These are phyloP conservation scores for Serendipita sp. DNA, from an alignment of 768 basidiomycete species.

Conservation along the genomic window DNA sequence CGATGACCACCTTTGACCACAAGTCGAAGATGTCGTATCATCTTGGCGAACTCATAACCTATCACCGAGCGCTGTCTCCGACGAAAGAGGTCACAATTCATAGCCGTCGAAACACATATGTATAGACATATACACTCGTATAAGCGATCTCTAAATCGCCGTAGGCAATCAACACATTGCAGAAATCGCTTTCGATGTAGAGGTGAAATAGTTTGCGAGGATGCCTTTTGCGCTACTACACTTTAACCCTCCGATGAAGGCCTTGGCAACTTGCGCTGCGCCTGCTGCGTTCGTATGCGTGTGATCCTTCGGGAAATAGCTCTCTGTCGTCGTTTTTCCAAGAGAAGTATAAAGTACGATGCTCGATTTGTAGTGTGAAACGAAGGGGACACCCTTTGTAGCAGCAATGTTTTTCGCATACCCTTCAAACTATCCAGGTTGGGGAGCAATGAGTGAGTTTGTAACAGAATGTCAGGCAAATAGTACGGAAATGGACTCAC, in stretches of 20 bases:
- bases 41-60: too few relatives aligned
- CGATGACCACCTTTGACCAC: too few relatives aligned
- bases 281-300: slow-evolving; percentile 30
- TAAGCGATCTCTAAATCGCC: too few relatives aligned
- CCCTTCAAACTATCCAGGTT: slow-evolving; percentile 18
- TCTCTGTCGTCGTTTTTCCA: slow-evolving; percentile 23
- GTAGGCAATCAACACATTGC: background rate
- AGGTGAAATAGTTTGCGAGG: background rate
- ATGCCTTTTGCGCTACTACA: background rate
- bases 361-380: slow-evolving; percentile 32
- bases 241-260: slow-evolving; percentile 30
- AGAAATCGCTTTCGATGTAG: background rate
- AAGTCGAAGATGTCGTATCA: too few relatives aligned
- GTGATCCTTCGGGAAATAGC: slow-evolving; percentile 31
- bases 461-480: too few relatives aligned
- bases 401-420: slow-evolving; percentile 28
- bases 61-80: too few relatives aligned
- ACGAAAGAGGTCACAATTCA: too few relatives aligned
- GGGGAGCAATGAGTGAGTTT: too few relatives aligned
- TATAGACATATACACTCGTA: too few relatives aligned
- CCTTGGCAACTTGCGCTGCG: slow-evolving; percentile 31
- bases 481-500: slow-evolving; percentile 10
- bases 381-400: slow-evolving; percentile 25
- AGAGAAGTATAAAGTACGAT: slow-evolving; percentile 27
- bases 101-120: too few relatives aligned